Conservation (phyloP, 1,284 basidiomycete species). For the Irpex sp. region DNA sequence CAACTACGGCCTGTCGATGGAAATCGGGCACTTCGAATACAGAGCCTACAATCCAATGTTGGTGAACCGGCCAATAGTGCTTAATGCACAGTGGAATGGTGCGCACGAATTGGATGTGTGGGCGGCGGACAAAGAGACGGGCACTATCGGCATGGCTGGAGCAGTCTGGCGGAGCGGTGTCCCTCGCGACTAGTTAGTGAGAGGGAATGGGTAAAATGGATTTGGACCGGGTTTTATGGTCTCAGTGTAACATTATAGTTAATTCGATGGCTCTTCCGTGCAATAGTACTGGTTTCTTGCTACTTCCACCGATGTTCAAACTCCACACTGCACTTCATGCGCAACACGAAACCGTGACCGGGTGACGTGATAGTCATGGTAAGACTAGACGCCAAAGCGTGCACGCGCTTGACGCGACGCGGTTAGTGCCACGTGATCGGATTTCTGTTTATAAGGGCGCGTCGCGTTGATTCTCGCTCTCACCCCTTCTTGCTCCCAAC, state of each 20-base stretch:
- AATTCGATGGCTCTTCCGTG: no score
- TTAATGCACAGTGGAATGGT: slow-evolving; percentile 46
- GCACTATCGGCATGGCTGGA: slow-evolving; percentile 69
- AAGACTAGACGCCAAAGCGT: not conserved
- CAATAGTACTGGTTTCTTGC: no score
- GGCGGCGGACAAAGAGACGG: slow-evolving; percentile 35
- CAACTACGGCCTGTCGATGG: slow-evolving; percentile 40
- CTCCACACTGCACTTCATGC: no score
- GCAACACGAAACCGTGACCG: no score
- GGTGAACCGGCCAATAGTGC: slow-evolving; percentile 54
- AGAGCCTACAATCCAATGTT: slow-evolving; percentile 73
- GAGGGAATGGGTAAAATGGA: not conserved
- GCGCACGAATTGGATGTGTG: slow-evolving; percentile 25
- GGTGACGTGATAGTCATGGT: not conserved
- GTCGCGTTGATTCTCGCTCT: slow-evolving; percentile 13
- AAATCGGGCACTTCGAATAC: slow-evolving; percentile 61
- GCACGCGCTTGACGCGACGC: slow-evolving; percentile 12
- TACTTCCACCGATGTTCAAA: no score
- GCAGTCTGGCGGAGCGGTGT: slow-evolving; percentile 12
- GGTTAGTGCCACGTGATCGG: slow-evolving; percentile 11
- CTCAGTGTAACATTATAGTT: not conserved
- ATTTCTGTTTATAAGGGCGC: slow-evolving; percentile 16
- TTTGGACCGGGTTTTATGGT: not conserved
- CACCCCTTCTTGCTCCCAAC: slow-evolving; percentile 15
- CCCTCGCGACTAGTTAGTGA: not conserved